phyloP scores from a whole-genome alignment of 1,284 basidiomycete genomes.

The Peniophora sp. region DNA sequence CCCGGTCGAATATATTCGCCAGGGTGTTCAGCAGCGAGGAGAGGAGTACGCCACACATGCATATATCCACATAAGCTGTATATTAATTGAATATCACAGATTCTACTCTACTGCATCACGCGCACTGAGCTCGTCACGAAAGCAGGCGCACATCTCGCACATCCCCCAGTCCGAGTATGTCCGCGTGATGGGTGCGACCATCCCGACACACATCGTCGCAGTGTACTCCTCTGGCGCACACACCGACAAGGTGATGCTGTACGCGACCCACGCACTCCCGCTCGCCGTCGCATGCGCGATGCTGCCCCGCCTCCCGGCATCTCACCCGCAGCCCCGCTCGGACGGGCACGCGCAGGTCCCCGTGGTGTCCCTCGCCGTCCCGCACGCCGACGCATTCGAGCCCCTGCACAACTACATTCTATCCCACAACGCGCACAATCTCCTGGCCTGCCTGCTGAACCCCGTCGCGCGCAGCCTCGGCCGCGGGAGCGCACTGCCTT shows the following conservation, averaged over 20 bases:
- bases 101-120: conserved; percentile 13
- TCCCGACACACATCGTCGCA: conserved; percentile 54
- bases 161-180: conserved; percentile 20
- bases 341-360: conserved; percentile 41
- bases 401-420: conserved; percentile 61
- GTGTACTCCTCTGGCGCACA: conserved; percentile 19
- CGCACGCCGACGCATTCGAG: conserved; percentile 58
- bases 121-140: conserved; percentile 38
- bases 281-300: conserved; percentile 52
- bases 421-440: conserved; percentile 42
- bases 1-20: conserved; percentile 52
- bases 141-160: conserved; percentile 35
- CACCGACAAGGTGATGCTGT: conserved; percentile 24
- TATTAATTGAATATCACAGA: too few species aligned
- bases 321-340: conserved; percentile 19
- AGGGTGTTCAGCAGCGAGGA: conserved; percentile 40
- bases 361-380: conserved; percentile 57
- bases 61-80: conserved; percentile 41
- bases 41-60: conserved; percentile 32
- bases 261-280: conserved; percentile 50
- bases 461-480: conserved; percentile 48
- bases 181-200: too few species aligned
- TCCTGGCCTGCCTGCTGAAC: conserved; percentile 50
- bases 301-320: conserved; percentile 43
- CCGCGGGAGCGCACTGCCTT: conserved; percentile 30